phyloP scores from a whole-genome alignment of 805 yeast species.

The Starmerella bombicola region DNA sequence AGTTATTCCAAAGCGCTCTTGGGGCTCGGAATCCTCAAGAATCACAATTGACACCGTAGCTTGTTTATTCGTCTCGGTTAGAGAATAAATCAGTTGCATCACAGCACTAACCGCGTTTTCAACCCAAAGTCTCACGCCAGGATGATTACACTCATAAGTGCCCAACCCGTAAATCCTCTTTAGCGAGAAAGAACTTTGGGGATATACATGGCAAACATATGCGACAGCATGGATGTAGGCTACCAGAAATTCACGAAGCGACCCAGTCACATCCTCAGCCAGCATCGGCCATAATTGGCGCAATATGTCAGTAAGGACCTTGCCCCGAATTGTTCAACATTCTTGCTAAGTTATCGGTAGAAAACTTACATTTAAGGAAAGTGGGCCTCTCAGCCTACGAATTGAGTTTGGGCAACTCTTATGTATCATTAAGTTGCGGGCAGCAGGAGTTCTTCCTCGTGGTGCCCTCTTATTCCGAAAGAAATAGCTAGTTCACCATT shows the following conservation, averaged over 20 bases:
- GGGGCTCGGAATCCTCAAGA: slow-evolving; percentile 28
- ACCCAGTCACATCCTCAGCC: slow-evolving; percentile 21
- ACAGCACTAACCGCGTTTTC: slow-evolving; percentile 28
- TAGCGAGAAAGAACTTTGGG: slow-evolving; percentile 36
- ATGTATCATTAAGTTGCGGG: too few relatives aligned
- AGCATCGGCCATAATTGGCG: slow-evolving; percentile 11
- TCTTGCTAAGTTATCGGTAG: too few relatives aligned
- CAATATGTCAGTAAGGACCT: too few relatives aligned
- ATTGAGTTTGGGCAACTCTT: too few relatives aligned
- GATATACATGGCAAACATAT: slow-evolving; percentile 43
- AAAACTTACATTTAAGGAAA: too few relatives aligned
- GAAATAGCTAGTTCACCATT: slow-evolving; percentile 37
- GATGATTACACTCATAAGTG: slow-evolving; percentile 36
- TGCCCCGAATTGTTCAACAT: too few relatives aligned
- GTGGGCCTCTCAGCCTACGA: too few relatives aligned
- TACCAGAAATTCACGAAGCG: slow-evolving; percentile 38
- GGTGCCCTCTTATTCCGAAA: too few relatives aligned
- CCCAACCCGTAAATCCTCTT: slow-evolving; percentile 36
- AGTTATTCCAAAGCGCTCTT: slow-evolving; percentile 34
- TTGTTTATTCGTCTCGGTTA: not conserved
- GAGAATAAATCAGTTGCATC: slow-evolving; percentile 7
- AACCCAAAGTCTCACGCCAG: slow-evolving; percentile 37
- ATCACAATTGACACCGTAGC: slow-evolving; percentile 29
- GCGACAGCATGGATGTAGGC: slow-evolving; percentile 45
- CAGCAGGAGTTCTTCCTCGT: too few relatives aligned